Evolutionary conservation across 768 basidiomycete genomes (phyloP), one percentile per base, ranked within the genome.

Genomic region (Leccinum subgranulosum): DNA sequence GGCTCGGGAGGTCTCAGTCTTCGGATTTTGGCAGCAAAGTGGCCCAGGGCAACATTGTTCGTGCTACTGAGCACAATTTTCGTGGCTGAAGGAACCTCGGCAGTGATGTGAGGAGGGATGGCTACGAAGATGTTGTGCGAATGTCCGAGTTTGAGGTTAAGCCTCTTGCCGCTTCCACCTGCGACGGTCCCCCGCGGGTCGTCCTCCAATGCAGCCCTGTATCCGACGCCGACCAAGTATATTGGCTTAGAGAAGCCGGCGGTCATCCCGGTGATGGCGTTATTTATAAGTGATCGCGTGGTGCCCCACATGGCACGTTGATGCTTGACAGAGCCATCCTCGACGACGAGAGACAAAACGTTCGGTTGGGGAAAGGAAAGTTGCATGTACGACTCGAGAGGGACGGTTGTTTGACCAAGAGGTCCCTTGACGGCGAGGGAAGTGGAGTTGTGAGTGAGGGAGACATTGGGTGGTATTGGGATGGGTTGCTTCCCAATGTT

Each of bases 231-330:
- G 60, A 98, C 95, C 60, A 99, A 84, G 67, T 87, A 88, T 15
- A 99, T 72, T 14, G 92, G 87, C 9, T 92, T 80, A 0, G 81
- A 81, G 76, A 92, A 98, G 4, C 95, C 95, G 58, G 86, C 83
- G 5, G 92, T 89, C 79, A 98, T 92, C 45, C 96, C 96, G 14
- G 76, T 80, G 60, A 99, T 83, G 15, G 95, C 94, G 69, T 98
- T 98, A 62, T 81, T 78, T 69, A 98, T 90, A 62, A 94, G 80
- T 0, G 94, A 89, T 53, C 95, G 85, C 14, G 92, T 95, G 47
- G 92, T 85, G n/a, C 96, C 96, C 95, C 96, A 98, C 81, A 92
- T 88, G 57, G 88, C 83, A 45, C 92, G 84, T 73, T 98, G 95
- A 53, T 83, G 75, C 70, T 92, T 90, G 51, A 84, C 69, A 43